Conservation (phyloP, 2,329 filamentous ascomycete species). For the Fusarium nisikadoi region DNA sequence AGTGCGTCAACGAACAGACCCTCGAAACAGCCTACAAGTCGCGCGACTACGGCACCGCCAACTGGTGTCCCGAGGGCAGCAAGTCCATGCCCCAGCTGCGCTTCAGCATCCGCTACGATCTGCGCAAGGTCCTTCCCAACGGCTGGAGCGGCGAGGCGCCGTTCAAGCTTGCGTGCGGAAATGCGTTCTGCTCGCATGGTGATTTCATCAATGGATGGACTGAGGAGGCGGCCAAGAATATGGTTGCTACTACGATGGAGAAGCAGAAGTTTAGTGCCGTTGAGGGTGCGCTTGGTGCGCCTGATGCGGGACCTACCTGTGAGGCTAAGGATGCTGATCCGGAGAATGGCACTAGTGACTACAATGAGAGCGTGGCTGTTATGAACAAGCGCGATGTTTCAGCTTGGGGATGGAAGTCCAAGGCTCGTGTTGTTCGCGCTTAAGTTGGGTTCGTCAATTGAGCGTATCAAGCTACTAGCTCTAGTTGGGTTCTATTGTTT, state of each 20-base stretch:
- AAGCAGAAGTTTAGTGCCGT: constrained; percentile 51
- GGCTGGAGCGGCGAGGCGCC: constrained; percentile 58
- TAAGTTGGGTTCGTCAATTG: neutral
- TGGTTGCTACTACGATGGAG: constrained; percentile 51
- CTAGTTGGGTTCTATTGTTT: neutral
- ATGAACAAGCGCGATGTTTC: constrained; percentile 38
- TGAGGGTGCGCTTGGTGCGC: constrained; percentile 34
- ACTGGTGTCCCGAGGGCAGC: constrained; percentile 55
- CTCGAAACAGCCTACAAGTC: constrained; percentile 39
- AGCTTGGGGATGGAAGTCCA: constrained; percentile 32
- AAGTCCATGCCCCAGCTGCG: constrained; percentile 59
- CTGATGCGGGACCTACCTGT: constrained; percentile 35
- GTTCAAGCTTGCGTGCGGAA: constrained; percentile 55
- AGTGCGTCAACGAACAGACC: constrained; percentile 38
- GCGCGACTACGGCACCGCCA: constrained; percentile 30
- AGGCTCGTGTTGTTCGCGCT: constrained; percentile 22
- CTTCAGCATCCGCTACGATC: constrained; percentile 59
- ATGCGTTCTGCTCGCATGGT: constrained; percentile 56
- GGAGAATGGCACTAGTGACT: constrained; percentile 53
- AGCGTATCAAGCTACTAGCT: neutral
- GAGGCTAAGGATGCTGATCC: constrained; percentile 55
- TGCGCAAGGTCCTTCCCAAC: constrained; percentile 54
- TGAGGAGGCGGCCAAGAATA: constrained; percentile 47
- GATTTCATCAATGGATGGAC: constrained; percentile 62
- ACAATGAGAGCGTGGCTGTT: constrained; percentile 37